These are phyloP conservation scores for Mycosphaerelloides madeirae DNA, from an alignment of 2,329 filamentous ascomycete genomes.

Conservation along the genomic window DNA sequence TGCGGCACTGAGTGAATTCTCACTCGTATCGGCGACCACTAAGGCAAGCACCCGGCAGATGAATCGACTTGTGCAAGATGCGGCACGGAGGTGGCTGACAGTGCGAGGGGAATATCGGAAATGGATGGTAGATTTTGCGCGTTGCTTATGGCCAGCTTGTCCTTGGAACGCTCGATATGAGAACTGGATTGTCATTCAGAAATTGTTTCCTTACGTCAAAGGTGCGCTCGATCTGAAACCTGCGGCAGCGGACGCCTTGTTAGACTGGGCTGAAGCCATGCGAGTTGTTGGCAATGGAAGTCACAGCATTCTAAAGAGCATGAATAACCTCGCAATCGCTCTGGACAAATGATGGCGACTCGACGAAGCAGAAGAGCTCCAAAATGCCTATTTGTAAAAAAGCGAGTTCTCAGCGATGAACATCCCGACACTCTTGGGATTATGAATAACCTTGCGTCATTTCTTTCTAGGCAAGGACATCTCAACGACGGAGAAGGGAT, in stretches of 20 bases:
- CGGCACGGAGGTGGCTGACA: slow-evolving; percentile 31
- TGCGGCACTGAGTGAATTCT: slow-evolving; percentile 8
- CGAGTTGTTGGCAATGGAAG: no score
- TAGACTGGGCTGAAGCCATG: not conserved
- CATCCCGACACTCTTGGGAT: no score
- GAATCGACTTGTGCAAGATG: slow-evolving; percentile 37
- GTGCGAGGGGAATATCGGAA: not conserved
- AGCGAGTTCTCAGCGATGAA: no score
- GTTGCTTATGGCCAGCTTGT: not conserved
- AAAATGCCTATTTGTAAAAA: no score
- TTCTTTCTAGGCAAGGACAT: no score
- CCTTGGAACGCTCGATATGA: not conserved
- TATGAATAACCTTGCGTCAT: no score
- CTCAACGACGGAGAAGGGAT: no score
- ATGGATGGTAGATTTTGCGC: no score
- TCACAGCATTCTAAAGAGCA: no score
- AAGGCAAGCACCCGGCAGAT: slow-evolving; percentile 2
- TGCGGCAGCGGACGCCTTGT: not conserved
- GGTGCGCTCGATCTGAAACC: not conserved
- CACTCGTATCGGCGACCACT: slow-evolving; percentile 7
- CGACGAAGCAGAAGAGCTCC: no score
- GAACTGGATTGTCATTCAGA: not conserved
- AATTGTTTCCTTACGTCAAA: not conserved
- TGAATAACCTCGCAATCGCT: no score
- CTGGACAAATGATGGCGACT: no score